Base-by-base conservation (phyloP, 2,329 filamentous ascomycete species). In the Colletotrichum shisoi region DNA sequence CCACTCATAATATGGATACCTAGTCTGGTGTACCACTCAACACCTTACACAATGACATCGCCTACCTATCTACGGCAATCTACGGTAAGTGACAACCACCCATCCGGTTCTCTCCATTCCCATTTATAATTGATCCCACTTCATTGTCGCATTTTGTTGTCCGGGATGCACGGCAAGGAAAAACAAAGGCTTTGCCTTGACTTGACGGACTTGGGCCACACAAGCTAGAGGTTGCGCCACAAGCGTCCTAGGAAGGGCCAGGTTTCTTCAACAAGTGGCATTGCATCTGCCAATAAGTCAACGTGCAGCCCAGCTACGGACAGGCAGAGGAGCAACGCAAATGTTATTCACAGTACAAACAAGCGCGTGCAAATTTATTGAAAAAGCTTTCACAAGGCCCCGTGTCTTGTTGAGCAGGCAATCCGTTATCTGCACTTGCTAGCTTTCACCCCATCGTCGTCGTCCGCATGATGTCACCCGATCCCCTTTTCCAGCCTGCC, bases 391-490 rank as follows among this genome's bases (percentile, higher is more conserved):
- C 27, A 31, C 27, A 34, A 34, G 31, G 31, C 31, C 7, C 31
- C 2, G 31, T 34, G 31, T 34, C 31, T 34, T 34, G 31, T 34
- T 9, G 27, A 17, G 31, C 17, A 17, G 48, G 12, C 19, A 21
- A 37, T 37, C 31, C 4, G 17, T 52, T 21, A 34, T 53, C 24
- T n/a, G 27, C 11, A 39, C 34, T 21, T 53, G 4, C 12, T 46
- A 45, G 39, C 31, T 1, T 46, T 15, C 57, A 13, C 44, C 39
- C 46, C 27, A 24, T 52, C 27, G 37, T 52, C 13, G 19, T 8
- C 24, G 19, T 8, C 24, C 46, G 21, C 57, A 60, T 60, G 57
- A 60, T 60, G 57, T 60, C 57, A 60, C 46, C 31, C 19, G 13
- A 31, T 57, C 42, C 27, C 49, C 34, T 52, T 52, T 12, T 52